Evolutionary conservation across 2,329 filamentous ascomycete species (phyloP).

Genomic region (Arthrinium puccinioides): DNA sequence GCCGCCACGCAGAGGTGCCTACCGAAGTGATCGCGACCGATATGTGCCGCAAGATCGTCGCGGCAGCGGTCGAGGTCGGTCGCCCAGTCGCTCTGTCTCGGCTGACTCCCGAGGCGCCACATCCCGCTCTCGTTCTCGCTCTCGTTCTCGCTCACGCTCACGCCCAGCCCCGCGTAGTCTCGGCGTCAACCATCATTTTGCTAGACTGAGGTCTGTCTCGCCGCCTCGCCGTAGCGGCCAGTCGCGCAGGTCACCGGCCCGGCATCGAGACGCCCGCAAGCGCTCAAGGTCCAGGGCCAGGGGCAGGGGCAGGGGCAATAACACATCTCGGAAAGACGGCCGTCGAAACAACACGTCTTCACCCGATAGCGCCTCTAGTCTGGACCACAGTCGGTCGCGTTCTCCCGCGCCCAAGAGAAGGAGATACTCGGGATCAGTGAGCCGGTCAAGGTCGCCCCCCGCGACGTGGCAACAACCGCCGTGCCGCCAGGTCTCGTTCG

Average conservation of each 20-base stretch:
- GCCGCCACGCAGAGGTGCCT: slow-evolving; percentile 35
- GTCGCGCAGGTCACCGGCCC: slow-evolving; percentile 18
- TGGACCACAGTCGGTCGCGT: slow-evolving; percentile 19
- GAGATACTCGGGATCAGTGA: slow-evolving; percentile 40
- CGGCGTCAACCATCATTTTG: too few species aligned
- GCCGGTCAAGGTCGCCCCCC: slow-evolving; percentile 33
- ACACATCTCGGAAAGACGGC: slow-evolving; percentile 15
- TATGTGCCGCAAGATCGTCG: slow-evolving; percentile 45
- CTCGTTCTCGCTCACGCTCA: slow-evolving; percentile 12
- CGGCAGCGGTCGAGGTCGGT: slow-evolving; percentile 34
- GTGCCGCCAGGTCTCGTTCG: slow-evolving; percentile 28
- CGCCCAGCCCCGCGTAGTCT: too few species aligned
- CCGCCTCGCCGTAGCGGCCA: slow-evolving; percentile 16
- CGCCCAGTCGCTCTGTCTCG: slow-evolving; percentile 30
- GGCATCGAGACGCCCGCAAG: slow-evolving; percentile 16
- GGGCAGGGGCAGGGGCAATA: slow-evolving; percentile 13
- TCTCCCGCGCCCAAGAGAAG: slow-evolving; percentile 43
- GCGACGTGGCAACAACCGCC: slow-evolving; percentile 30
- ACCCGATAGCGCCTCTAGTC: slow-evolving; percentile 14
- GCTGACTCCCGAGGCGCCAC: slow-evolving; percentile 25
- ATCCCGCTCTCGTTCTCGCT: slow-evolving; percentile 18
- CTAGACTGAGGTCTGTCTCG: slow-evolving; percentile 17
- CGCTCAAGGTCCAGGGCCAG: slow-evolving; percentile 21
- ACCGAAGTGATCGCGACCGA: slow-evolving; percentile 36
- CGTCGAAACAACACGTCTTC: slow-evolving; percentile 22